Percentiles rank a stretch among this genome's conserved stretches.
Evolutionary conservation across 768 basidiomycete species (phyloP).

Genomic region (Russula sp.): DNA sequence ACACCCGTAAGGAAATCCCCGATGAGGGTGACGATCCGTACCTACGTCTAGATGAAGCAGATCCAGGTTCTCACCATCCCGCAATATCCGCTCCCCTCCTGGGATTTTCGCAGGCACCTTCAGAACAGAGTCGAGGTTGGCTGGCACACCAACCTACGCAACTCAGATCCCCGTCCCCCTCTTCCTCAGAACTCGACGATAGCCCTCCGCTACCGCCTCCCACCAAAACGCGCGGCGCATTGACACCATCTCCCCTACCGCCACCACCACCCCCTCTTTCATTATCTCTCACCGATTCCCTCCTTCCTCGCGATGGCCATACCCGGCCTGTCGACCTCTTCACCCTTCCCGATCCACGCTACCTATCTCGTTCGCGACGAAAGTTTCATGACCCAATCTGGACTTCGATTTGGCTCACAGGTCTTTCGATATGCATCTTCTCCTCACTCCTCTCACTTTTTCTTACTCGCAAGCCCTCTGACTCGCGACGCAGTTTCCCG

Average conservation of each 20-base stretch:
- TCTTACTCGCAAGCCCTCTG: conserved; percentile 39
- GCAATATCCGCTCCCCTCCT: conserved; percentile 34
- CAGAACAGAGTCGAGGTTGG: conserved; percentile 47
- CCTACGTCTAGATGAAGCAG: conserved; percentile 66
- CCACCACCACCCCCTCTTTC: conserved; percentile 42
- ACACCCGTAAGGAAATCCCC: conserved; percentile 20
- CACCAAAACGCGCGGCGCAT: conserved; percentile 31
- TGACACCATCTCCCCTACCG: conserved; percentile 37
- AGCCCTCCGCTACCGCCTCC: conserved; percentile 40
- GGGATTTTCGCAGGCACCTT: conserved; percentile 26
- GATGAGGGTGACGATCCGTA: conserved; percentile 71
- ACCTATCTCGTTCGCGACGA: conserved; percentile 49
- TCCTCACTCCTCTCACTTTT: conserved; percentile 62
- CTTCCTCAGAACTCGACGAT: conserved; percentile 36
- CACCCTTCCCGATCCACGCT: conserved; percentile 68
- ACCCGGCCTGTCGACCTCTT: conserved; percentile 62
- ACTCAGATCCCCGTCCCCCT: conserved; percentile 41
- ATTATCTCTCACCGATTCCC: conserved; percentile 70
- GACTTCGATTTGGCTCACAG: conserved; percentile 59
- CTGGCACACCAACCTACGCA: conserved; percentile 70
- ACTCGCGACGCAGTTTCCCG: conserved; percentile 33
- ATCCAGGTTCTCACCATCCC: conserved; percentile 34
- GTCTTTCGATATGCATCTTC: conserved; percentile 52
- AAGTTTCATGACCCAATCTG: conserved; percentile 70
- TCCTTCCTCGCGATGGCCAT: conserved; percentile 66